Percentiles rank a stretch among this genome's conserved stretches.
Conservation (phyloP, 306 rosid species). For the Mimosa bimucronata region DNA sequence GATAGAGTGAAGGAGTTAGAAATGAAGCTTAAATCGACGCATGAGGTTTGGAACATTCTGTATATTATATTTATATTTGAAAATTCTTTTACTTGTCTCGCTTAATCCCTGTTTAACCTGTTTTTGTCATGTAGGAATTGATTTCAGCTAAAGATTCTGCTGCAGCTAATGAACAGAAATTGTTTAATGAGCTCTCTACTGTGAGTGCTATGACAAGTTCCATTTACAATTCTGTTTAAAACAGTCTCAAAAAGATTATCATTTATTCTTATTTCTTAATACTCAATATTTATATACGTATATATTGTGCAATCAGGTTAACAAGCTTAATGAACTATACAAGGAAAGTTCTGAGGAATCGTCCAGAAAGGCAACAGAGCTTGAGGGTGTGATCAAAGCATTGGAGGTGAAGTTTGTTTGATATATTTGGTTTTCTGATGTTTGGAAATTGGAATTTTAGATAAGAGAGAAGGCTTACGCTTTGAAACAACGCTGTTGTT, state of each 20-base stretch:
- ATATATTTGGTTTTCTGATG: constrained; percentile 12
- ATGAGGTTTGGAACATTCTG: constrained; percentile 63
- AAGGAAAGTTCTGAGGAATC: constrained; percentile 91
- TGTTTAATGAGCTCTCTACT: constrained; percentile 79
- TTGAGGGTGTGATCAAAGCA: constrained; percentile 89
- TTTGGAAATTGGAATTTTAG: constrained; percentile 22
- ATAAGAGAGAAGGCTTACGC: constrained; percentile 1
- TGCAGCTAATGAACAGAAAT: constrained; percentile 71
- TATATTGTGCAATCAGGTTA: constrained; percentile 52
- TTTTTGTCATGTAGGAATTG: constrained; percentile 59
- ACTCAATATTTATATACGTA: not conserved
- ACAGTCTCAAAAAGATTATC: not conserved
- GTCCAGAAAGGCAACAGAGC: constrained; percentile 89
- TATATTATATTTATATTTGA: constrained; percentile 22
- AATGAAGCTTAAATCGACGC: constrained; percentile 60
- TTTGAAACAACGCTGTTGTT: constrained; percentile 32
- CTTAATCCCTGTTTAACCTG: constrained; percentile 16
- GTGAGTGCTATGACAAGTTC: constrained; percentile 53
- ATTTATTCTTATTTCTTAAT: not conserved
- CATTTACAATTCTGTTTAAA: not conserved
- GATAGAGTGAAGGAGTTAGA: constrained; percentile 78
- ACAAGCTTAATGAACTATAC: constrained; percentile 81
- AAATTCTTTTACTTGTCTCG: not conserved
- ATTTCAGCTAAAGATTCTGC: constrained; percentile 69
- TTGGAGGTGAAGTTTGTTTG: constrained; percentile 67